Percentiles rank a stretch among this genome's conserved stretches.
Evolutionary conservation across 768 basidiomycete species (phyloP).

Genomic region (Lentinus tigrinus): DNA sequence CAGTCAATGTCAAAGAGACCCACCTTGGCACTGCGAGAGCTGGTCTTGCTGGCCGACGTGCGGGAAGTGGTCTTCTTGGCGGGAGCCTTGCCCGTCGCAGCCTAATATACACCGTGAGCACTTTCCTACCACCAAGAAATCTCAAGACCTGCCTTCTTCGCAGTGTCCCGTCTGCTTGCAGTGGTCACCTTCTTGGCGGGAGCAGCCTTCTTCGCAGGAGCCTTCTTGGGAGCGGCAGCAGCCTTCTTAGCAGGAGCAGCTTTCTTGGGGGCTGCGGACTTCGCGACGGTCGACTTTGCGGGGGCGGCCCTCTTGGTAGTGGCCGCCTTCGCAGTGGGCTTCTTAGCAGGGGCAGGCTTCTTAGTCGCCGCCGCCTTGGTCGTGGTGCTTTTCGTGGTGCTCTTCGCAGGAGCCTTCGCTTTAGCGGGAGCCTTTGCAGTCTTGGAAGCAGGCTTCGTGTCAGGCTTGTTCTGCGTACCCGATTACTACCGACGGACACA

Average conservation of each 20-base stretch:
- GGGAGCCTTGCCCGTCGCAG: constrained; percentile 17
- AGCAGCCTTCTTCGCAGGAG: constrained; percentile 39
- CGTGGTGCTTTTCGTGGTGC: constrained; percentile 8
- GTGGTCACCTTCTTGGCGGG: constrained; percentile 36
- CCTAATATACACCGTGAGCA: constrained; percentile 1
- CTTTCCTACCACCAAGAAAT: not conserved
- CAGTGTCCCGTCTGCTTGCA: constrained; percentile 48
- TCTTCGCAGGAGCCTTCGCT: constrained; percentile 26
- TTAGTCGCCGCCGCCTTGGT: constrained; percentile 27
- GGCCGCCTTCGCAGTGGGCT: constrained; percentile 40
- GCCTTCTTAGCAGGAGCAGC: constrained; percentile 4
- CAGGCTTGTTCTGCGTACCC: constrained; percentile 34
- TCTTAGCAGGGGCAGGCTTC: constrained; percentile 37
- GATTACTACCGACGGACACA: constrained; percentile 18
- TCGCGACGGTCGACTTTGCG: constrained; percentile 15
- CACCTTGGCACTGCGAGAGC: constrained; percentile 12
- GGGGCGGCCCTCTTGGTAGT: constrained; percentile 25
- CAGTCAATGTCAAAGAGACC: not conserved
- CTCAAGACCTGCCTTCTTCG: constrained; percentile 55
- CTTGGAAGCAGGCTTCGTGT: constrained; percentile 6
- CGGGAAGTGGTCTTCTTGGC: constrained; percentile 12
- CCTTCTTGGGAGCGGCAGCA: constrained; percentile 29
- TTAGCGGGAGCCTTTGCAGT: constrained; percentile 31
- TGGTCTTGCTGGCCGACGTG: constrained; percentile 7
- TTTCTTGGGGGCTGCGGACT: constrained; percentile 20